A percentile compares a stretch with the other conserved stretches of the same genome.
Evolutionary conservation across 495 filamentous ascomycete species (phyloP).

Genomic region (Aspergillus asperescens): DNA sequence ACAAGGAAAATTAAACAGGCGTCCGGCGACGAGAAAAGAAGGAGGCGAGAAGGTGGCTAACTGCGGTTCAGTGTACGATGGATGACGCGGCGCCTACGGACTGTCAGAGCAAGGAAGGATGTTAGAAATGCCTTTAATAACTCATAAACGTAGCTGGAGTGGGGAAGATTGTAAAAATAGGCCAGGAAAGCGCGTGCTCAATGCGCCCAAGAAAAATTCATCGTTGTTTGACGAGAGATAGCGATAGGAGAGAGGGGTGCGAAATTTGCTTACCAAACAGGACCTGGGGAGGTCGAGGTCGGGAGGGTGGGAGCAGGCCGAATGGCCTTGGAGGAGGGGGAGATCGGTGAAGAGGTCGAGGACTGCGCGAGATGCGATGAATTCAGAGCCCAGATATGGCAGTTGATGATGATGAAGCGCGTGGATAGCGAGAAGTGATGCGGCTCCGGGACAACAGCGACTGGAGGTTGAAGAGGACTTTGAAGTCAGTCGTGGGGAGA

Average conservation of each 20-base stretch:
- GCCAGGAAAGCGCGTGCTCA: conserved; percentile 19
- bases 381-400: neutral
- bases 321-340: conserved; percentile 5
- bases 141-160: neutral
- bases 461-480: conserved; percentile 4
- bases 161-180: neutral
- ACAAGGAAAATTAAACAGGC: conserved; percentile 22
- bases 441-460: conserved; percentile 15
- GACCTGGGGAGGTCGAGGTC: conserved; percentile 9
- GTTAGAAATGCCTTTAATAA: conserved; percentile 6
- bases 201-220: conserved; percentile 28
- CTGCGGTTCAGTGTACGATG: conserved; percentile 29
- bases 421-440: conserved; percentile 17
- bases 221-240: conserved; percentile 1
- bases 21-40: conserved; percentile 20
- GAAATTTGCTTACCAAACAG: conserved; percentile 12
- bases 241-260: conserved; percentile 9
- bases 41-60: conserved; percentile 33
- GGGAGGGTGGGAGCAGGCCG: conserved; percentile 8
- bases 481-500: conserved; percentile 7
- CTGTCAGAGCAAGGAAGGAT: conserved; percentile 21
- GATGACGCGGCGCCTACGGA: conserved; percentile 39
- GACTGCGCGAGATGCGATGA: conserved; percentile 4
- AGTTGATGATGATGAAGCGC: conserved; percentile 6
- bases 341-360: neutral